These are phyloP conservation scores for Hypomyces rosellus DNA, from an alignment of 2,329 filamentous ascomycete species.

Conservation along the genomic window DNA sequence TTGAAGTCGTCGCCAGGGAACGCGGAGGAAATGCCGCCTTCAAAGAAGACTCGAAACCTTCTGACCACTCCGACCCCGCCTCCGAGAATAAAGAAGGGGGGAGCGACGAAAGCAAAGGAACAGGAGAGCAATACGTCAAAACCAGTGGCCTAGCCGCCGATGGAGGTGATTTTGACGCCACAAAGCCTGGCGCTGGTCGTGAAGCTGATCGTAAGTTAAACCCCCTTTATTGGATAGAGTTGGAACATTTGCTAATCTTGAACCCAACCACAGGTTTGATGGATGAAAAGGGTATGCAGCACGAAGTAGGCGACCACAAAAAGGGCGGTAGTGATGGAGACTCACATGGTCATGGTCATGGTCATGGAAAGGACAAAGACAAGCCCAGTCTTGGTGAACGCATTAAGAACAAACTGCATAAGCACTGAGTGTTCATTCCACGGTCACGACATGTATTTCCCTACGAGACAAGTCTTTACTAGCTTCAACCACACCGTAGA, in stretches of 20 bases:
- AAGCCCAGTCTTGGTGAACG: slow-evolving; percentile 55
- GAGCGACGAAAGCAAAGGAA: slow-evolving; percentile 33
- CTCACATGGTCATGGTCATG: slow-evolving; percentile 1
- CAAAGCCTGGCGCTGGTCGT: slow-evolving; percentile 55
- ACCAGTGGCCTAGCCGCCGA: slow-evolving; percentile 55
- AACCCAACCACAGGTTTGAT: slow-evolving; percentile 22
- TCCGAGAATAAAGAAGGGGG: slow-evolving; percentile 15
- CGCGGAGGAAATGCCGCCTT: slow-evolving; percentile 28
- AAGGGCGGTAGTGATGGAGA: neutral
- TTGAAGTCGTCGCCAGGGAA: slow-evolving; percentile 31
- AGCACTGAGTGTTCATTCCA: slow-evolving; percentile 24
- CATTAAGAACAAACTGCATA: slow-evolving; percentile 64
- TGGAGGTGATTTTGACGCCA: slow-evolving; percentile 61
- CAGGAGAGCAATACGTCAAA: slow-evolving; percentile 52
- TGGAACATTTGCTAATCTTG: neutral
- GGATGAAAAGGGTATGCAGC: slow-evolving; percentile 27
- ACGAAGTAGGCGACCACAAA: slow-evolving; percentile 10
- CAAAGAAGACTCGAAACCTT: neutral
- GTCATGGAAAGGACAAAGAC: slow-evolving; percentile 22
- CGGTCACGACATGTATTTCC: neutral
- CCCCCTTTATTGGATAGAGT: neutral
- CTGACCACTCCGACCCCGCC: neutral
- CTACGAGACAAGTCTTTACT: no score
- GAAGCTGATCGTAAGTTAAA: slow-evolving; percentile 59
- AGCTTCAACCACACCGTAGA: no score